A percentile compares a stretch with the other conserved stretches of the same genome.
Evolutionary conservation across 2,329 filamentous ascomycete genomes (phyloP).

Genomic region (Cladorrhinum sp.): DNA sequence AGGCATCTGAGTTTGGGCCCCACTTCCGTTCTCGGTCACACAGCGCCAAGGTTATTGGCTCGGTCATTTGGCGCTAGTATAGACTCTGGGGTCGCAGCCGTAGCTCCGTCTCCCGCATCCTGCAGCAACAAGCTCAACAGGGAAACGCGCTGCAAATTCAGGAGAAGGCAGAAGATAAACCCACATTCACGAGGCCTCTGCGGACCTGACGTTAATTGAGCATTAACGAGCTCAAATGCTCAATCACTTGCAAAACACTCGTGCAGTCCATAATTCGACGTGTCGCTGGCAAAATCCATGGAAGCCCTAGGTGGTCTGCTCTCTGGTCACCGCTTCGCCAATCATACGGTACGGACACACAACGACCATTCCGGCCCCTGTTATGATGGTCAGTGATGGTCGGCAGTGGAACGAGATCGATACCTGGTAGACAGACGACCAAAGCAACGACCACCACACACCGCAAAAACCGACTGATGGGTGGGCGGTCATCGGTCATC

Average conservation of each 20-base stretch:
- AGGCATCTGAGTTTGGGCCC: conserved; percentile 10
- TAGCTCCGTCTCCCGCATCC: conserved; percentile 9
- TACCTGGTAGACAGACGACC: background rate
- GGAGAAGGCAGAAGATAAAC: background rate
- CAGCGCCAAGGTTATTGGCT: conserved; percentile 20
- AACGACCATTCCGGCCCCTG: conserved; percentile 4
- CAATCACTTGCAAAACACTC: background rate
- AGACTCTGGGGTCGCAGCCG: conserved; percentile 5
- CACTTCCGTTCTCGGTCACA: conserved; percentile 18
- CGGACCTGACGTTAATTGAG: background rate
- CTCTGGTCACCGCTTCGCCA: conserved; percentile 5
- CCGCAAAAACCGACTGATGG: background rate
- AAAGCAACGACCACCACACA: conserved; percentile 1
- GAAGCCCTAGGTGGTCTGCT: conserved; percentile 1
- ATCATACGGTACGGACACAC: conserved; percentile 15
- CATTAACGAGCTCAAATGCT: background rate
- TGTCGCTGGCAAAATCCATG: conserved; percentile 3
- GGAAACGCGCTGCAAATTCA: conserved; percentile 1
- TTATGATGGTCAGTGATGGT: background rate
- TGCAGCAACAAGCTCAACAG: conserved; percentile 5
- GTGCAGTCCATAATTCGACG: background rate
- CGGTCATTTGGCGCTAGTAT: background rate
- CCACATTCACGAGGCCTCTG: conserved; percentile 9
- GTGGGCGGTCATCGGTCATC: background rate
- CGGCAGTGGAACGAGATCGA: conserved; percentile 2